Evolutionary conservation across 129 eudicot genomes (phyloP), one percentile per base, ranked within the genome.

Genomic region (Arctium minus): DNA sequence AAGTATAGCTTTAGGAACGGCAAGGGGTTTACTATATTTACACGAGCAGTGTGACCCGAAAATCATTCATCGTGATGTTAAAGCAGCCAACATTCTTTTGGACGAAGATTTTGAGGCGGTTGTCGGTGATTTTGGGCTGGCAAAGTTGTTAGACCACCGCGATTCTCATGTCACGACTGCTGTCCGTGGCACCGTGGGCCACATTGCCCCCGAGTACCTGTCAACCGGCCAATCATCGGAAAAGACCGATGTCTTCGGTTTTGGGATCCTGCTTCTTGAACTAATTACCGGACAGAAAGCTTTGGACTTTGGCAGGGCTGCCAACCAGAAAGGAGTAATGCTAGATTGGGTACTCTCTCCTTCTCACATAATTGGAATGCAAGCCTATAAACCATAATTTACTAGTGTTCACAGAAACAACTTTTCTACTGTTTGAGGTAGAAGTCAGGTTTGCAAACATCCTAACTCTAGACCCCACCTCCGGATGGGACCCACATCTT

Each of bases 81-180:
- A 92, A 84, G 98, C 98, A 12, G 97, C 98, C 82, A 95, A 95
- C 81, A 95, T 95, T 75, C 90, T 95, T 81, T 82, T 92, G 88
- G 98, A 92, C 85, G 98, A 92, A 88, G 97, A 95, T 75, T 95
- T 95, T 80, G 98, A 95, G 87, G 97, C 97, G 5, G 97, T 95
- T 50, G 98, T 95, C 74, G 98, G 98, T 67, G 98, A 95, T 84
- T 95, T 95, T 82, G 97, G 97, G 84, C 79, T 95, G 84, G 98
- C 98, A 70, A 95, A 95, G 88, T 87, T 95, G 8, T 84, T 95
- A 84, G 98, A 95, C 80, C 98, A 91, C 79, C 92, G 89, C 0
- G 98, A 95, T 74, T 91, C 98, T 80, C 98, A 92, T 78, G 98
- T 95, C 42, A 92, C 98, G 11, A 95, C 97, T 2, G 98, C 97